A percentile compares a stretch with the other conserved stretches of the same genome.
Evolutionary conservation across 768 basidiomycete species (phyloP).

Genomic region (Ephemerocybe angulata): DNA sequence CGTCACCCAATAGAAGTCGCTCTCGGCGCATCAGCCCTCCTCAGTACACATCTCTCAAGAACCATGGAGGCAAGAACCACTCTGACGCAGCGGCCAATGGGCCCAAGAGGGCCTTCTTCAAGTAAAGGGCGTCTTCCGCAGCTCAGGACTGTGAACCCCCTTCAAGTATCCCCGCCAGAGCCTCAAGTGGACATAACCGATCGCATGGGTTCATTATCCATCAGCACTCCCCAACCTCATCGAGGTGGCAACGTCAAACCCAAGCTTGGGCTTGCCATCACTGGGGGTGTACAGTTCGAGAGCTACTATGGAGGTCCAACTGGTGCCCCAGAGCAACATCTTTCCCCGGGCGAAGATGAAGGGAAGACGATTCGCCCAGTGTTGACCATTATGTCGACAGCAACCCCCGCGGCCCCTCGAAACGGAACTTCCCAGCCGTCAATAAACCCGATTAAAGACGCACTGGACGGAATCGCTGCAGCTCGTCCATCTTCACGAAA

Average conservation of each 20-base stretch:
- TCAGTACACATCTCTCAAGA: slow-evolving; percentile 1
- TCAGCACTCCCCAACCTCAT: slow-evolving; percentile 13
- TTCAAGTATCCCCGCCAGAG: slow-evolving; percentile 19
- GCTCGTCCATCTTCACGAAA: slow-evolving; percentile 9
- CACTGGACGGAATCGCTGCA: slow-evolving; percentile 23
- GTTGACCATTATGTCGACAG: slow-evolving; percentile 17
- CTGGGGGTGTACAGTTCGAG: slow-evolving; percentile 29
- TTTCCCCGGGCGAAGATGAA: slow-evolving; percentile 22
- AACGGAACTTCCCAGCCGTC: slow-evolving; percentile 36
- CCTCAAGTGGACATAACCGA: slow-evolving; percentile 11
- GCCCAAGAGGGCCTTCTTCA: slow-evolving; percentile 20
- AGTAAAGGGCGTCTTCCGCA: neutral
- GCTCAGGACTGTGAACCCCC: slow-evolving; percentile 16
- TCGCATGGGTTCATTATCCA: neutral
- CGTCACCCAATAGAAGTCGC: neutral
- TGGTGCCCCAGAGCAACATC: slow-evolving; percentile 20
- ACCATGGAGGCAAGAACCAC: slow-evolving; percentile 25
- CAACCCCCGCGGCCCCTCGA: slow-evolving; percentile 27
- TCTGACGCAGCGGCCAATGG: slow-evolving; percentile 35
- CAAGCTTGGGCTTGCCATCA: slow-evolving; percentile 20
- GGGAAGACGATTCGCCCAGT: slow-evolving; percentile 44
- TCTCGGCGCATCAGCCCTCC: slow-evolving; percentile 3
- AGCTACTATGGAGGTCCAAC: slow-evolving; percentile 44
- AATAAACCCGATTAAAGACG: slow-evolving; percentile 30
- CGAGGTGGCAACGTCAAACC: slow-evolving; percentile 20